Evolutionary conservation across 768 basidiomycete species (phyloP).

Genomic region (Infundibulicybe gibba): DNA sequence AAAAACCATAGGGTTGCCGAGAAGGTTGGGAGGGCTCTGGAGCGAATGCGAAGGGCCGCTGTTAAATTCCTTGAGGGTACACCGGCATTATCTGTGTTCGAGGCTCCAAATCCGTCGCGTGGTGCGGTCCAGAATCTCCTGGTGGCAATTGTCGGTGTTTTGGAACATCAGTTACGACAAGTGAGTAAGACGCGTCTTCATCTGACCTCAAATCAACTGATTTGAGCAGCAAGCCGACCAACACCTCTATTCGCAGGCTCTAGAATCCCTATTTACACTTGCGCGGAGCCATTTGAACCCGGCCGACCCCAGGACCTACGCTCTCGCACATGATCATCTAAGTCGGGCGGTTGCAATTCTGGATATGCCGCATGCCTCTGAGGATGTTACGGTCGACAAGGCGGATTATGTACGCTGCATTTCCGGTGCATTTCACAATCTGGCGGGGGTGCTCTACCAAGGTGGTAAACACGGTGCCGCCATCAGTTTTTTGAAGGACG

Average conservation of each 20-base stretch:
- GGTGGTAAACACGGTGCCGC: slow-evolving; percentile 57
- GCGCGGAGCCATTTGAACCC: slow-evolving; percentile 39
- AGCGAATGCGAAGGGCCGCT: slow-evolving; percentile 50
- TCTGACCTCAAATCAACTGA: slow-evolving; percentile 17
- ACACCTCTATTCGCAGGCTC: slow-evolving; percentile 34
- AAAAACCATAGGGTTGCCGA: slow-evolving; percentile 34
- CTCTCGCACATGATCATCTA: slow-evolving; percentile 42
- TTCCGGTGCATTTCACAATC: slow-evolving; percentile 68
- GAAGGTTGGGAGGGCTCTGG: slow-evolving; percentile 61
- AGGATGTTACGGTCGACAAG: slow-evolving; percentile 18
- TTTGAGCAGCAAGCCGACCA: slow-evolving; percentile 17
- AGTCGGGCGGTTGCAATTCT: slow-evolving; percentile 35
- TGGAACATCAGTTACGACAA: slow-evolving; percentile 27
- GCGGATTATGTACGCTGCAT: slow-evolving; percentile 66
- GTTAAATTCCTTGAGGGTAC: slow-evolving; percentile 41
- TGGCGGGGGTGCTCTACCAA: slow-evolving; percentile 70
- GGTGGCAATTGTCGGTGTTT: slow-evolving; percentile 26
- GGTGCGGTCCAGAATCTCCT: slow-evolving; percentile 24
- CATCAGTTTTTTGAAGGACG: slow-evolving; percentile 61
- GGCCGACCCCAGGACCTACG: slow-evolving; percentile 42
- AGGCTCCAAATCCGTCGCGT: background rate
- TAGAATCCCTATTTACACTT: slow-evolving; percentile 56
- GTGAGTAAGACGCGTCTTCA: slow-evolving; percentile 2
- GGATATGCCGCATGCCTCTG: slow-evolving; percentile 13
- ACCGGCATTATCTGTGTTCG: background rate